These are phyloP conservation scores for Kernera saxatilis DNA, from an alignment of 345 rosid species.

Conservation along the genomic window DNA sequence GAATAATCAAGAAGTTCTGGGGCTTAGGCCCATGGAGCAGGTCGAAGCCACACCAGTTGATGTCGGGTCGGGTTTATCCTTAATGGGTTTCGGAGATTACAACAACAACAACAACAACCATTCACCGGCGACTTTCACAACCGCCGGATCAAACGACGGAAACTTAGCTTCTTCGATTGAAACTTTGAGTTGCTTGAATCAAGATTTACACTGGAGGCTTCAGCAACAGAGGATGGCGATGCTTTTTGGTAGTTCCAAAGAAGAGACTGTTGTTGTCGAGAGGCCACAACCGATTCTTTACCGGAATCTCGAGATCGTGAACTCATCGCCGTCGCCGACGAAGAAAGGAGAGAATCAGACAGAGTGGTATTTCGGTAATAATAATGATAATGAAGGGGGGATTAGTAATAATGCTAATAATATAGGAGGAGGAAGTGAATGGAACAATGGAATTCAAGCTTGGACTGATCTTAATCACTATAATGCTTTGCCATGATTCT, in stretches of 20 bases:
- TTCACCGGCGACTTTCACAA: conserved; percentile 29
- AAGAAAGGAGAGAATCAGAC: conserved; percentile 29
- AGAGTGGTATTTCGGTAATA: conserved; percentile 37
- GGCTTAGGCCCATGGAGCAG: conserved; percentile 33
- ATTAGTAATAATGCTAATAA: conserved; percentile 14
- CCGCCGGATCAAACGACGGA: conserved; percentile 41
- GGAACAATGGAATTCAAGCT: conserved; percentile 36
- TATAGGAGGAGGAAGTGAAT: conserved; percentile 17
- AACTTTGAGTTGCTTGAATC: conserved; percentile 86
- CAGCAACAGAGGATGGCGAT: conserved; percentile 84
- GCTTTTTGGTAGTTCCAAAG: conserved; percentile 48
- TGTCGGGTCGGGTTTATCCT: conserved; percentile 39
- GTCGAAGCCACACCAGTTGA: conserved; percentile 17
- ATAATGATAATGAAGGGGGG: conserved; percentile 19
- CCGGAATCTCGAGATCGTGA: conserved; percentile 28
- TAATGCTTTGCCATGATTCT: conserved; percentile 29
- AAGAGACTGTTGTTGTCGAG: conserved; percentile 32
- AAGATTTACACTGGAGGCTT: conserved; percentile 97
- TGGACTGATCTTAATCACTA: conserved; percentile 33
- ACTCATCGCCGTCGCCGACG: conserved; percentile 14
- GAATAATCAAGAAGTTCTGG: conserved; percentile 36
- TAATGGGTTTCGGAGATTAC: conserved; percentile 46
- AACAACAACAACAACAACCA: conserved; percentile 12
- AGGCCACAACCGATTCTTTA: conserved; percentile 35
- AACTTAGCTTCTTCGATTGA: conserved; percentile 82